phyloP scores from a whole-genome alignment of 2,329 filamentous ascomycete species.

The Reticulascus tulasneorum region DNA sequence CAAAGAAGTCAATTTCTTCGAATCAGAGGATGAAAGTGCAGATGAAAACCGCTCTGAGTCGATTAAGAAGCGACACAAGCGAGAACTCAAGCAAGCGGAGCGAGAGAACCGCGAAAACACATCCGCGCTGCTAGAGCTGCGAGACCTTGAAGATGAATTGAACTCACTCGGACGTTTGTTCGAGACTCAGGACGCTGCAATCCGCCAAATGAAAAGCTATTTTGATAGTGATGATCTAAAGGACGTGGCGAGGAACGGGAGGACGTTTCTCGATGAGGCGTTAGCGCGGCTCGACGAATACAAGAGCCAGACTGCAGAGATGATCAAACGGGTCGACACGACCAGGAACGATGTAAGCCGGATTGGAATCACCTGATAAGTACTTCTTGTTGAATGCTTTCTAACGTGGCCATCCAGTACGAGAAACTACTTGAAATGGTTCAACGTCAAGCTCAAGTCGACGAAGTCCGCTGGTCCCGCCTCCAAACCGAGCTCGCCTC shows the following conservation, averaged over 20 bases:
- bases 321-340: slow-evolving; percentile 53
- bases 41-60: slow-evolving; percentile 37
- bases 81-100: slow-evolving; percentile 37
- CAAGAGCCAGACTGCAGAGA: slow-evolving; percentile 48
- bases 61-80: slow-evolving; percentile 39
- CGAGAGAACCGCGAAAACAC: slow-evolving; percentile 59
- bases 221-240: slow-evolving; percentile 2
- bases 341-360: slow-evolving; percentile 49
- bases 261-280: slow-evolving; percentile 47
- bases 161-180: slow-evolving; percentile 54
- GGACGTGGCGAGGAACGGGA: slow-evolving; percentile 1
- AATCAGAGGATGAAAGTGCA: slow-evolving; percentile 28
- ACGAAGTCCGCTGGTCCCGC: slow-evolving; percentile 60
- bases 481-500: slow-evolving; percentile 60
- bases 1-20: slow-evolving; percentile 26
- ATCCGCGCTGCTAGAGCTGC: slow-evolving; percentile 57
- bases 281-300: slow-evolving; percentile 52
- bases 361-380: background rate
- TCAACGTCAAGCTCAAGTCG: slow-evolving; percentile 62
- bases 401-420: slow-evolving; percentile 28
- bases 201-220: slow-evolving; percentile 25
- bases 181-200: slow-evolving; percentile 48
- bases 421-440: slow-evolving; percentile 65
- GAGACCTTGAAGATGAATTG: slow-evolving; percentile 63
- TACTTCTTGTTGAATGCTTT: fast-evolving